Conservation (phyloP, 2,329 filamentous ascomycete species). For the Trichoderma sp. region DNA sequence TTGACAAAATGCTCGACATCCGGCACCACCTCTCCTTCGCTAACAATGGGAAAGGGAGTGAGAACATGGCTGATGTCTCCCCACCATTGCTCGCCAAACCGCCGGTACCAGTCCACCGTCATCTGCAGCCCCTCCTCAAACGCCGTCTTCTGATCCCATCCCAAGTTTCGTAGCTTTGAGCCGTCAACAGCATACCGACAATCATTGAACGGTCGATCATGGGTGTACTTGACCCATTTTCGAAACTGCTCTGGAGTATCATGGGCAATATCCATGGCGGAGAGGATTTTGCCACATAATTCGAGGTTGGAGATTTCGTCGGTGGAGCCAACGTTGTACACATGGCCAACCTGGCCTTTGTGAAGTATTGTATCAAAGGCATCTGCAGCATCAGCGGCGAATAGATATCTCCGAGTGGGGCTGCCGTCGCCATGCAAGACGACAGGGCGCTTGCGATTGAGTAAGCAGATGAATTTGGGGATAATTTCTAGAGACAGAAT, state of each 20-base stretch:
- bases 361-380: slow-evolving; percentile 84
- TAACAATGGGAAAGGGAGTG: slow-evolving; percentile 66
- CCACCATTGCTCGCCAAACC: slow-evolving; percentile 70
- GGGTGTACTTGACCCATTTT: slow-evolving; percentile 71
- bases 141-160: slow-evolving; percentile 68
- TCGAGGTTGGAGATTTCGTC: slow-evolving; percentile 76
- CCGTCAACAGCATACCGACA: slow-evolving; percentile 72
- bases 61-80: slow-evolving; percentile 69
- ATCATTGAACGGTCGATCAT: slow-evolving; percentile 79
- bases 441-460: slow-evolving; percentile 66
- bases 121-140: slow-evolving; percentile 64
- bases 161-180: slow-evolving; percentile 65
- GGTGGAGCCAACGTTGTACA: slow-evolving; percentile 79
- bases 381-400: slow-evolving; percentile 76
- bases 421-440: slow-evolving; percentile 76
- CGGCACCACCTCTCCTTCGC: slow-evolving; percentile 56
- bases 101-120: slow-evolving; percentile 71
- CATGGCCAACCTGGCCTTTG: slow-evolving; percentile 70
- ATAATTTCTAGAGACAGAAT: slow-evolving; percentile 65
- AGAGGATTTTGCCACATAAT: slow-evolving; percentile 66
- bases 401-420: slow-evolving; percentile 74
- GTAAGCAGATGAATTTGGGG: slow-evolving; percentile 75
- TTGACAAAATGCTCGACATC: slow-evolving; percentile 44
- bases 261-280: slow-evolving; percentile 59
- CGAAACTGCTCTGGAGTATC: slow-evolving; percentile 55